These are phyloP conservation scores for Coccinonectria pachysandricola DNA, from an alignment of 2,329 filamentous ascomycete species.

Conservation along the genomic window DNA sequence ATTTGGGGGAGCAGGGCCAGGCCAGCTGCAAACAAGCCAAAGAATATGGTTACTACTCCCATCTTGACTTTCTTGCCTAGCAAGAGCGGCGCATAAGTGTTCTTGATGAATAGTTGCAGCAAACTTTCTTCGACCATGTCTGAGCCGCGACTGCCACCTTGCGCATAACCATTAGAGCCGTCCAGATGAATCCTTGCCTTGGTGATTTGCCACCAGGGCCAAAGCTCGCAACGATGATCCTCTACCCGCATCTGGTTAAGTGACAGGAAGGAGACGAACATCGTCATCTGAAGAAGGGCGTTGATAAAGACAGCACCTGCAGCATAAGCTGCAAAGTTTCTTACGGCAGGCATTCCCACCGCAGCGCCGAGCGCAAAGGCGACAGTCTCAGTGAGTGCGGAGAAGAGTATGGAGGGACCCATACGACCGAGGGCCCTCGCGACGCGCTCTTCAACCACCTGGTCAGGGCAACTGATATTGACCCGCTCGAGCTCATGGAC, in stretches of 20 bases:
- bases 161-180: constrained; percentile 41
- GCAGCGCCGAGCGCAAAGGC: constrained; percentile 88
- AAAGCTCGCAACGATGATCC: constrained; percentile 77
- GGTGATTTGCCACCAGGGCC: constrained; percentile 78
- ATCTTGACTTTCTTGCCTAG: constrained; percentile 74
- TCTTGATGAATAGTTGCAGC: constrained; percentile 82
- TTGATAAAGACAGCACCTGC: constrained; percentile 96
- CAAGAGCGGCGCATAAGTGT: constrained; percentile 73
- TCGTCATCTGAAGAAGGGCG: constrained; percentile 89
- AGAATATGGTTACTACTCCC: constrained; percentile 66
- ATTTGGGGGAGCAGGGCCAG: constrained; percentile 78
- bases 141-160: constrained; percentile 49
- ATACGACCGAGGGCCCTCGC: constrained; percentile 87
- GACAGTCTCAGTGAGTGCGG: constrained; percentile 86
- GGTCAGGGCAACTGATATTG: constrained; percentile 84
- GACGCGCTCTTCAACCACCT: constrained; percentile 75
- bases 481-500: constrained; percentile 96
- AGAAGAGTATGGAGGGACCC: constrained; percentile 92
- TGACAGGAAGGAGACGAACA: constrained; percentile 87
- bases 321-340: constrained; percentile 94
- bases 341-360: constrained; percentile 94
- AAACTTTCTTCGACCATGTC: constrained; percentile 74
- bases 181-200: constrained; percentile 60
- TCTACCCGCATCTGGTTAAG: constrained; percentile 89
- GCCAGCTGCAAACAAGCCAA: constrained; percentile 77